A percentile compares a stretch with the other conserved stretches of the same genome.
These are phyloP conservation scores for Drosera spatulata DNA, from an alignment of 179 eudicot species.

Conservation along the genomic window DNA sequence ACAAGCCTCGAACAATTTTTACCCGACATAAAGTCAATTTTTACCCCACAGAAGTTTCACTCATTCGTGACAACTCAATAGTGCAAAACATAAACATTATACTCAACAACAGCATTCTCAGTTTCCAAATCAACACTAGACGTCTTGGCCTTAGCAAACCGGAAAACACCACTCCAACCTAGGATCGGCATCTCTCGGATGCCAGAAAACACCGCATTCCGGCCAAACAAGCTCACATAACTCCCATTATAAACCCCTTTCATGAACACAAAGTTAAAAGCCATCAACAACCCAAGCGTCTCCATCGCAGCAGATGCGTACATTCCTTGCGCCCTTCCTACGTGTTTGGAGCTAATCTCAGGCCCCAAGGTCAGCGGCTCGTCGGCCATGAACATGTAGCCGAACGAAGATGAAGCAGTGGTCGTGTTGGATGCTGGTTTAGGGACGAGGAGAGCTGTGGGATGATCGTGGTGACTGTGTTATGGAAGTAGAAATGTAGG, in stretches of 20 bases:
- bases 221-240: slow-evolving; percentile 31
- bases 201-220: slow-evolving; percentile 17
- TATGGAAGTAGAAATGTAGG: slow-evolving; percentile 19
- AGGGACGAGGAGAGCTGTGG: slow-evolving; percentile 11
- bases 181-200: slow-evolving; percentile 39
- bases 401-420: slow-evolving; percentile 20
- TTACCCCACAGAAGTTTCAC: too few relatives aligned
- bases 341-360: slow-evolving; percentile 13
- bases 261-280: slow-evolving; percentile 21
- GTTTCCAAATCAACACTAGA: slow-evolving; percentile 3
- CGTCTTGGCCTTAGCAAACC: slow-evolving; percentile 31
- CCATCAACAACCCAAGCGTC: slow-evolving; percentile 26
- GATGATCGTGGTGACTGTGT: slow-evolving; percentile 5
- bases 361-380: slow-evolving; percentile 26
- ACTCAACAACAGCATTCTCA: slow-evolving; percentile 37
- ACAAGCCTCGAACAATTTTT: too few relatives aligned
- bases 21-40: too few relatives aligned
- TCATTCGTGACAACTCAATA: slow-evolving; percentile 16
- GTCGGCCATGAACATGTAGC: slow-evolving; percentile 23
- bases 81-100: slow-evolving; percentile 38
- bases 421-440: slow-evolving; percentile 7
- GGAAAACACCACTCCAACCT: slow-evolving; percentile 34
- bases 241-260: slow-evolving; percentile 37
- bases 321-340: slow-evolving; percentile 40
- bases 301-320: slow-evolving; percentile 23